Evolutionary conservation across 2,329 filamentous ascomycete genomes (phyloP).

Genomic region (Ophioceras dolichostomum): DNA sequence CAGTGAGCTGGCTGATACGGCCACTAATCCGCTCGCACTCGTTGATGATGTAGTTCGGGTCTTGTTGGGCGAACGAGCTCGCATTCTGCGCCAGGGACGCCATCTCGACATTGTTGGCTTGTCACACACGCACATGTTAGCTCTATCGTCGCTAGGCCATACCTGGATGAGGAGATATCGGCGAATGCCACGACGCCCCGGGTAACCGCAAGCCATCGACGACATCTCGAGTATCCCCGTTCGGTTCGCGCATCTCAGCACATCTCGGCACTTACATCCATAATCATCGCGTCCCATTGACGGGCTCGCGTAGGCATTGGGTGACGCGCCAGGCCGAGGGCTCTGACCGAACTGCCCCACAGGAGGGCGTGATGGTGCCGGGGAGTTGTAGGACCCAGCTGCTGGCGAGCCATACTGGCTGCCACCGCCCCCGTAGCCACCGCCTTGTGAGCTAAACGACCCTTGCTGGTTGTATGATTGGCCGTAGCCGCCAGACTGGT

Average conservation of each 20-base stretch:
- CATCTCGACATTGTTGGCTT: constrained; percentile 56
- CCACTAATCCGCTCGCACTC: constrained; percentile 72
- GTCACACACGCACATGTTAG: too few relatives aligned
- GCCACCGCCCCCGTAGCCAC: too few relatives aligned
- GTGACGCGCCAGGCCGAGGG: constrained; percentile 15
- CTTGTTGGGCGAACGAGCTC: constrained; percentile 26
- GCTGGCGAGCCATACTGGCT: too few relatives aligned
- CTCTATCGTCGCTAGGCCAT: too few relatives aligned
- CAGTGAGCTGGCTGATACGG: constrained; percentile 63
- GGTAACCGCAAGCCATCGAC: background rate
- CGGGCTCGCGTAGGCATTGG: constrained; percentile 9
- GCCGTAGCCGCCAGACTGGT: constrained; percentile 25
- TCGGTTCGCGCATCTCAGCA: too few relatives aligned
- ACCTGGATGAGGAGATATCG: too few relatives aligned
- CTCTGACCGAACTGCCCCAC: constrained; percentile 16
- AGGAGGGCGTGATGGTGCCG: constrained; percentile 12
- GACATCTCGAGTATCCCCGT: too few relatives aligned
- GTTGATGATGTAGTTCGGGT: constrained; percentile 71
- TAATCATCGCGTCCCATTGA: constrained; percentile 23
- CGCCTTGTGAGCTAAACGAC: too few relatives aligned
- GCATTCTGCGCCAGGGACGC: constrained; percentile 46
- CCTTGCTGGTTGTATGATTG: too few relatives aligned
- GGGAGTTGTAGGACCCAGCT: too few relatives aligned
- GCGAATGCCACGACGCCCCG: too few relatives aligned
- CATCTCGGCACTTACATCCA: constrained; percentile 15